Base-by-base conservation (phyloP, 345 rosid species). In the Brassica incana region DNA sequence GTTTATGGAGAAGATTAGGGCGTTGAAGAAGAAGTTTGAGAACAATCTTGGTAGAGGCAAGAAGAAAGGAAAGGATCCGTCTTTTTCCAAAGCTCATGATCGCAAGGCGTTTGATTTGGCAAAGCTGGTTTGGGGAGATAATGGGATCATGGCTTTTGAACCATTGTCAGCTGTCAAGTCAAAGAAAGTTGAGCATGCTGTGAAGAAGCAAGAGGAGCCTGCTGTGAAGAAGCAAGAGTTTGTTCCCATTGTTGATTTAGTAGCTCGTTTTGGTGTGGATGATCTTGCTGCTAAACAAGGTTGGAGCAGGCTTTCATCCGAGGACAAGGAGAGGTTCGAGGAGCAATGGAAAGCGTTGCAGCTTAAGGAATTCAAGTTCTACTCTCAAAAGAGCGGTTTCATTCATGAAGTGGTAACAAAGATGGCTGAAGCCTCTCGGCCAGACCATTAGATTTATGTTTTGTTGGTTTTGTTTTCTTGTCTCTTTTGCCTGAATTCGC, bases 1-100 rank as follows among this genome's bases (percentile, higher is more conserved):
- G 23, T 61, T 87, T n/a, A 65, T 2, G 33, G 90, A 88, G 8
- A 88, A 88, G 74, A 71, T 88, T 48, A 75, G 83, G 30, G 59
- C 77, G 50, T 63, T 87, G 16, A 87, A 75, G 79, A 84, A 80
- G 35, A 87, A 83, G 71, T 88, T 73, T 65, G 77, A 69, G 20
- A 80, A 63, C 11, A 80, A 65, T 80, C 14, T 74, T 74, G 77
- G 67, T 15, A 86, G 58, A 73, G 74, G 78, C 9, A 65, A 33
- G 45, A 62, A 62, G 72, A 73, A 78, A 0, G 88, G 86, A 6
- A 30, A 74, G 8, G 87, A 76, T n/a, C 79, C 70, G 0, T 30
- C 32, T 1, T 78, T 87, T 27, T 1, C 77, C 0, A 87, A 80
- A 61, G 9, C 81, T 8, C 90, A 87, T 66, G 92, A 87, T 29